Percentiles rank a stretch among this genome's conserved stretches.
Evolutionary conservation across 2,329 filamentous ascomycete genomes (phyloP).

Genomic region (Penicillium sp.): DNA sequence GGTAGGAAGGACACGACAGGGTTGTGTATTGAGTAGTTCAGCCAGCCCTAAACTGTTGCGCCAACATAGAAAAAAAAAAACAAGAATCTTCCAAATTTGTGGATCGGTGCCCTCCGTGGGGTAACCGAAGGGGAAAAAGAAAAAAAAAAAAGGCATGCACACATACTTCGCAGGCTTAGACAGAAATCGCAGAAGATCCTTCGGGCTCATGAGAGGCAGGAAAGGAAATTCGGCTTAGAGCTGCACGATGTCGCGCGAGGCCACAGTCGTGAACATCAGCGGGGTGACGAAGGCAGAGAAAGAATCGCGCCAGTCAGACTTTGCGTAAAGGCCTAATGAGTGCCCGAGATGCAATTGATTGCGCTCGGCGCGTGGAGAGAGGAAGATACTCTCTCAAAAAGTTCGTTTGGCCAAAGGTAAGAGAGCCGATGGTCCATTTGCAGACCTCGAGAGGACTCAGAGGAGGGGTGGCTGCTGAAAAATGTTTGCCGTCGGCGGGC

Average conservation of each 20-base stretch:
- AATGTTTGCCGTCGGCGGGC: conserved; percentile 28
- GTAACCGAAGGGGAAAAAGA: conserved; percentile 16
- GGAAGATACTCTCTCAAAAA: conserved; percentile 15
- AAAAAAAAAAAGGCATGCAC: conserved; percentile 14
- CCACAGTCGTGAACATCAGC: conserved; percentile 45
- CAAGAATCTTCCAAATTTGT: conserved; percentile 13
- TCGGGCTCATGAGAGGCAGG: conserved; percentile 81
- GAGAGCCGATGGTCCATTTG: conserved; percentile 16
- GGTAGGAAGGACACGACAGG: background rate
- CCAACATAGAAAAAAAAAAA: conserved; percentile 5
- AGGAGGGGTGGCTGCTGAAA: conserved; percentile 26
- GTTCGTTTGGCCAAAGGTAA: conserved; percentile 10
- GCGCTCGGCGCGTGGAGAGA: conserved; percentile 20
- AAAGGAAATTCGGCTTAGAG: conserved; percentile 41
- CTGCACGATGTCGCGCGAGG: conserved; percentile 42
- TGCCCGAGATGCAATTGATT: conserved; percentile 30
- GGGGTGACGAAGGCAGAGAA: conserved; percentile 18
- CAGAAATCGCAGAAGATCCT: conserved; percentile 89
- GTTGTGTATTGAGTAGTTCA: background rate
- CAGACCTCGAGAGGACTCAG: conserved; percentile 24
- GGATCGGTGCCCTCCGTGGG: conserved; percentile 12
- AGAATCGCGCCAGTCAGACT: conserved; percentile 23
- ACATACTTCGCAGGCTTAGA: conserved; percentile 93
- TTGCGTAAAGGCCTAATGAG: conserved; percentile 25
- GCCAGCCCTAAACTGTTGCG: conserved; percentile 4